These are phyloP conservation scores for Emmonsia crescens DNA, from an alignment of 2,329 filamentous ascomycete species.

Conservation along the genomic window DNA sequence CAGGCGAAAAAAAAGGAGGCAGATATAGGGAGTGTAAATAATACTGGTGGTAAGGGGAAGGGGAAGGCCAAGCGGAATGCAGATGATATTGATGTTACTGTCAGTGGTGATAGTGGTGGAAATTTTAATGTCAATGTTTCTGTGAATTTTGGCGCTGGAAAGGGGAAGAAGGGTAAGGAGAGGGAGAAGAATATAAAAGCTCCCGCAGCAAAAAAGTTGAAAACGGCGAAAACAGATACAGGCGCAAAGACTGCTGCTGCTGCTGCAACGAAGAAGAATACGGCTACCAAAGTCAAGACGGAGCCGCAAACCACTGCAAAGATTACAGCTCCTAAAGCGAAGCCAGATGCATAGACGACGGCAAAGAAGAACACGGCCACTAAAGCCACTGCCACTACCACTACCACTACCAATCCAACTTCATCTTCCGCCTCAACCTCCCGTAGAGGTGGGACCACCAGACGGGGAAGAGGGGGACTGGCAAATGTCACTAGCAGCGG, in stretches of 20 bases:
- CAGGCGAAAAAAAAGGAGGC: not conserved
- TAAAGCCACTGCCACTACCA: no score
- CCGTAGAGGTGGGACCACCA: not conserved
- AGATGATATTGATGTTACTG: not conserved
- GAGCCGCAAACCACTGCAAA: no score
- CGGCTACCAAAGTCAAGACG: not conserved
- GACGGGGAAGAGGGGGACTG: not conserved
- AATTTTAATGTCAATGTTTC: not conserved
- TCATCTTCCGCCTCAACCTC: no score
- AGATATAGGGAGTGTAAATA: not conserved
- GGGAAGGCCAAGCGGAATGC: no score
- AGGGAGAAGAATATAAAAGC: not conserved
- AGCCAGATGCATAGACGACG: no score
- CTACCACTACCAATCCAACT: no score
- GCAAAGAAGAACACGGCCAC: no score
- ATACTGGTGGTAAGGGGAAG: no score
- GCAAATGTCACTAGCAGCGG: not conserved
- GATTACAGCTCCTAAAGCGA: no score
- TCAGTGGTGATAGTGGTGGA: not conserved
- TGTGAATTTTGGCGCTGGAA: not conserved
- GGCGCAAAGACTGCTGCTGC: not conserved
- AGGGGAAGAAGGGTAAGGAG: not conserved
- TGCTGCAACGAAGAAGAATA: not conserved
- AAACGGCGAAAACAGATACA: not conserved
- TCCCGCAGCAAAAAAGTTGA: not conserved